These are phyloP conservation scores for Lasiodiplodia citricola DNA, from an alignment of 2,329 filamentous ascomycete genomes.

Conservation along the genomic window DNA sequence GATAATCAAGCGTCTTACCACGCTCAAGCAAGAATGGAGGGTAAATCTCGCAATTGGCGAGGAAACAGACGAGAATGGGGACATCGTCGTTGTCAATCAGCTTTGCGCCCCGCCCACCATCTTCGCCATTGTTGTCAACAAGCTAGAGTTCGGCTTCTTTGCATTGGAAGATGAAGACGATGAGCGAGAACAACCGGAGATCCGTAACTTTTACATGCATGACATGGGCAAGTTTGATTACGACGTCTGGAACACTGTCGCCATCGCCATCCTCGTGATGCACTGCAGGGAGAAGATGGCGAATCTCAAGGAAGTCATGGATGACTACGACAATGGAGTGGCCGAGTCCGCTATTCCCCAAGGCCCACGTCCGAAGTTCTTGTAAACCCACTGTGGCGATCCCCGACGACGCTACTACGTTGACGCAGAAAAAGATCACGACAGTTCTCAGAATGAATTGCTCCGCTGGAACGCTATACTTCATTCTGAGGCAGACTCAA, in stretches of 20 bases:
- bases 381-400: background rate
- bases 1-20: constrained; percentile 51
- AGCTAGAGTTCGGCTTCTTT: constrained; percentile 59
- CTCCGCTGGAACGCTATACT: background rate
- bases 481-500: background rate
- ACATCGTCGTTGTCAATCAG: constrained; percentile 43
- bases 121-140: constrained; percentile 60
- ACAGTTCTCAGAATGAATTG: background rate
- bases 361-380: background rate
- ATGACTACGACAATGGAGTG: constrained; percentile 27
- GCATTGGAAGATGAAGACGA: constrained; percentile 54
- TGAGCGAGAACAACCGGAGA: constrained; percentile 37
- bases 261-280: constrained; percentile 61
- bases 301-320: constrained; percentile 47
- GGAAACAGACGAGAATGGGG: constrained; percentile 16
- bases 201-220: constrained; percentile 57
- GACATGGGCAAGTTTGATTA: constrained; percentile 58
- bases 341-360: background rate
- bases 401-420: no score
- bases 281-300: constrained; percentile 59
- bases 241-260: constrained; percentile 66
- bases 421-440: no score
- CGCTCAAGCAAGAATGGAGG: constrained; percentile 51
- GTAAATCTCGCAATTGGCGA: constrained; percentile 39
- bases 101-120: constrained; percentile 33